A percentile compares a stretch with the other conserved stretches of the same genome.
Conservation (phyloP, 2,329 filamentous ascomycete species). For the Dactylellina cionopaga region DNA sequence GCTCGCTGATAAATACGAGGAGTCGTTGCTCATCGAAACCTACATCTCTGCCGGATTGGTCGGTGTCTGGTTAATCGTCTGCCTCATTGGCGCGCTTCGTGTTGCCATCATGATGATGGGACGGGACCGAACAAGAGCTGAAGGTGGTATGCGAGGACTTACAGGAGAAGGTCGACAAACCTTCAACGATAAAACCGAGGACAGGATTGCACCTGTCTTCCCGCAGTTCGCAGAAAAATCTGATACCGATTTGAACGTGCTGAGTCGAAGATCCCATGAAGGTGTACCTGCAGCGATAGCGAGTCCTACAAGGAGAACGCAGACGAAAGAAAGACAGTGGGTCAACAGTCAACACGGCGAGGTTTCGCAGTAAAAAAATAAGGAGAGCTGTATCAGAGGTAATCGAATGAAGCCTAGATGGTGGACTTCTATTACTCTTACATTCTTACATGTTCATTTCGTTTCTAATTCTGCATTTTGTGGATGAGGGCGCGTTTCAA, state of each 20-base stretch:
- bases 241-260: constrained; percentile 17
- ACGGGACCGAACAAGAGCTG: constrained; percentile 70
- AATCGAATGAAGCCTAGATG: constrained; percentile 33
- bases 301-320: constrained; percentile 32
- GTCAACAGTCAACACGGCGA: constrained; percentile 34
- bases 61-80: constrained; percentile 79
- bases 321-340: constrained; percentile 17
- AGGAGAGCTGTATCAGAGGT: background rate
- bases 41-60: constrained; percentile 81
- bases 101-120: constrained; percentile 71
- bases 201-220: constrained; percentile 36
- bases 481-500: constrained; percentile 19
- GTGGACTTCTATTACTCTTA: constrained; percentile 18
- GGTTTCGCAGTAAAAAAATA: constrained; percentile 2
- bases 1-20: constrained; percentile 74
- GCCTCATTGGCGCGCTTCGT: constrained; percentile 77
- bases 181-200: constrained; percentile 14
- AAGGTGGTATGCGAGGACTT: constrained; percentile 61
- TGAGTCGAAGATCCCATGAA: constrained; percentile 18
- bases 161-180: constrained; percentile 31
- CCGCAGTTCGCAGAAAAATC: constrained; percentile 48
- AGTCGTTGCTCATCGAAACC: constrained; percentile 77
- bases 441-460: constrained; percentile 16
- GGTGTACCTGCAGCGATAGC: constrained; percentile 12
- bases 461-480: constrained; percentile 31